Evolutionary conservation across 176 grass and related monocot genomes (phyloP).

Genomic region (Lolium rigidum): DNA sequence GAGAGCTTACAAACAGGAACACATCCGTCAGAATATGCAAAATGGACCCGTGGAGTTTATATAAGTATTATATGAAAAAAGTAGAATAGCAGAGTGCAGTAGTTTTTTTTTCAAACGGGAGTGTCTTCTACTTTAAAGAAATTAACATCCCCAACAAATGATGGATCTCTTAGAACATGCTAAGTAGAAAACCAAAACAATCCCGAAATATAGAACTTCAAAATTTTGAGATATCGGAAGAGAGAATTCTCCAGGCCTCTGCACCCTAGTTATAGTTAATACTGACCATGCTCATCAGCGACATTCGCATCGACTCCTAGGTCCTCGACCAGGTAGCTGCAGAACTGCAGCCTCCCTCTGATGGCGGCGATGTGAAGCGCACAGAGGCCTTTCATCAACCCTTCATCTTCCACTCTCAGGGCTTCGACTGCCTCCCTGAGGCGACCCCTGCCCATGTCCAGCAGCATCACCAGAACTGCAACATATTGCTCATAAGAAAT

Average conservation of each 20-base stretch:
- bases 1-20: background rate
- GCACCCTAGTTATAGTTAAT: background rate
- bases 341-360: background rate
- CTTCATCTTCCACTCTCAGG: background rate
- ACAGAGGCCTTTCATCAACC: background rate
- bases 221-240: background rate
- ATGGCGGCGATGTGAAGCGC: conserved; percentile 5
- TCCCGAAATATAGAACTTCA: background rate
- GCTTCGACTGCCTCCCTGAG: conserved; percentile 16
- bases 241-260: background rate
- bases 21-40: background rate
- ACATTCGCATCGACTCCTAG: conserved; percentile 29
- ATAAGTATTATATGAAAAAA: background rate
- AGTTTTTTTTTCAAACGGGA: background rate
- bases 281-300: background rate
- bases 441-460: conserved; percentile 15
- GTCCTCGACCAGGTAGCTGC: conserved; percentile 35
- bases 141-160: background rate
- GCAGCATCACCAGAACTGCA: conserved; percentile 3
- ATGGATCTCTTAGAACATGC: background rate
- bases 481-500: background rate
- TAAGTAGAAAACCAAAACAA: background rate
- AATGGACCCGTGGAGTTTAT: background rate
- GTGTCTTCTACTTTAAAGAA: background rate
- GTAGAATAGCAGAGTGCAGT: background rate